phyloP scores from a whole-genome alignment of 179 eudicot species.

The Silene coronaria region DNA sequence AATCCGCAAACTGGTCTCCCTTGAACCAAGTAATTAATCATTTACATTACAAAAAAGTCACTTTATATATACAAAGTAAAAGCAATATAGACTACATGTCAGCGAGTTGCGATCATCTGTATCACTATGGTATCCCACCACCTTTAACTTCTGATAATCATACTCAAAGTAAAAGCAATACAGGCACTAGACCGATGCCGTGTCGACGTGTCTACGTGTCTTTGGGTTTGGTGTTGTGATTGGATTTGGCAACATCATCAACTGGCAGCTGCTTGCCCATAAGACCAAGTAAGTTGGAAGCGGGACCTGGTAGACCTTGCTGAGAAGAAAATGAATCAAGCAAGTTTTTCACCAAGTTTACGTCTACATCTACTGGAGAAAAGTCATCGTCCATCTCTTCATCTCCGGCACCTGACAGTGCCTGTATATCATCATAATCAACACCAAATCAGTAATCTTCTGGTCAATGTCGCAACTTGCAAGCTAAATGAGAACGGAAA shows the following conservation, averaged over 20 bases:
- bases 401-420: slow-evolving; percentile 42
- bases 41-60: not conserved
- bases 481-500: not conserved
- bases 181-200: too few species aligned
- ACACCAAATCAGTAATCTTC: not conserved
- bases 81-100: not conserved
- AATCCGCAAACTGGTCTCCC: too few species aligned
- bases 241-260: slow-evolving; percentile 28
- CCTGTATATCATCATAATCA: slow-evolving; percentile 35
- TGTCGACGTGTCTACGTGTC: slow-evolving; percentile 26
- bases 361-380: slow-evolving; percentile 79
- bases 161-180: too few species aligned
- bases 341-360: slow-evolving; percentile 80
- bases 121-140: too few species aligned
- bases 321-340: slow-evolving; percentile 90
- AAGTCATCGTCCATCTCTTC: slow-evolving; percentile 68
- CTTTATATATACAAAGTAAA: not conserved
- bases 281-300: slow-evolving; percentile 84
- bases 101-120: too few species aligned
- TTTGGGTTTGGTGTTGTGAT: slow-evolving; percentile 40
- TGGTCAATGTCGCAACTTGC: not conserved
- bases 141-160: too few species aligned
- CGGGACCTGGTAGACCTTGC: slow-evolving; percentile 91
- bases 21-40: too few species aligned
- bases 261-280: slow-evolving; percentile 74